Percentiles rank a stretch among this genome's conserved stretches.
These are phyloP conservation scores for Phoma sp. DNA, from an alignment of 2,329 filamentous ascomycete genomes.

Conservation along the genomic window DNA sequence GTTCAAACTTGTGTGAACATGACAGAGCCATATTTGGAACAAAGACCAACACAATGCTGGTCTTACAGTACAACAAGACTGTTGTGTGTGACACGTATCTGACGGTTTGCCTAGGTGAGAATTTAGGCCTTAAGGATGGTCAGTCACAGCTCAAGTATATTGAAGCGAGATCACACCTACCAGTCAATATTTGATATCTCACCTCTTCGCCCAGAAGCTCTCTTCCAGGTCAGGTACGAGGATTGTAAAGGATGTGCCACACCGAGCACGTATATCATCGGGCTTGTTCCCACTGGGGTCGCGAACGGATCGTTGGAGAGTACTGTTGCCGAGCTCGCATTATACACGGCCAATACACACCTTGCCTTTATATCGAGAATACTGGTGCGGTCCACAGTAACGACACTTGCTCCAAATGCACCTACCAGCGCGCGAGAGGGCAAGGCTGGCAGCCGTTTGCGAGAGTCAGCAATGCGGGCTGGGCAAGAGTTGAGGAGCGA, in stretches of 20 bases:
- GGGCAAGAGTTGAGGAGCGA: conserved; percentile 27
- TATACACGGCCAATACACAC: conserved; percentile 24
- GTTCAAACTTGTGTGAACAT: conserved; percentile 13
- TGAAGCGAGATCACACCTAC: not conserved
- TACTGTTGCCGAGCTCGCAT: conserved; percentile 39
- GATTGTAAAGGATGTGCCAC: conserved; percentile 34
- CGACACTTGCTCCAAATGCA: conserved; percentile 28
- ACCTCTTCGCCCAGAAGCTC: not conserved
- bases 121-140: conserved; percentile 1
- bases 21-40: not conserved
- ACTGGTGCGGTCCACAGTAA: conserved; percentile 33
- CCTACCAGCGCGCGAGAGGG: conserved; percentile 18
- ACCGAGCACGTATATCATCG: conserved; percentile 40
- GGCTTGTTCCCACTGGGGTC: conserved; percentile 41
- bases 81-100: not conserved
- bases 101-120: conserved; percentile 3
- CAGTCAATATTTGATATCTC: not conserved
- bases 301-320: conserved; percentile 31
- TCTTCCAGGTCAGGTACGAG: not conserved
- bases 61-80: not conserved
- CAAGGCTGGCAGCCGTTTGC: conserved; percentile 28
- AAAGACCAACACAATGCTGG: conserved; percentile 6
- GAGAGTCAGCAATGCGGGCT: conserved; percentile 24
- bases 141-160: conserved; percentile 1
- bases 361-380: conserved; percentile 32